Conservation (phyloP, 2,329 filamentous ascomycete genomes). For the Exophiala bonariae region DNA sequence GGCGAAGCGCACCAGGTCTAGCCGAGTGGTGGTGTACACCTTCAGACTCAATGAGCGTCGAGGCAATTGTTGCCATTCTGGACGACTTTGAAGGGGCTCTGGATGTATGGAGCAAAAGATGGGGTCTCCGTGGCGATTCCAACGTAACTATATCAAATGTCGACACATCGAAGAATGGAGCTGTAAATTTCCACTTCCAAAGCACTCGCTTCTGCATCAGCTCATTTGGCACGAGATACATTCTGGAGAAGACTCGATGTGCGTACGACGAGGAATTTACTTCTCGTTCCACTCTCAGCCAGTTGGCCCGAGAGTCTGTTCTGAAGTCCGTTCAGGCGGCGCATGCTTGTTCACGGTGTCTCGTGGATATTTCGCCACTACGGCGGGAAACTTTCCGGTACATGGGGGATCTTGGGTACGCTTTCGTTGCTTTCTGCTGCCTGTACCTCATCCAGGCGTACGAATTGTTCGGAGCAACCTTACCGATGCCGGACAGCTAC, state of each 20-base stretch:
- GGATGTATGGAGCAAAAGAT: slow-evolving; percentile 11
- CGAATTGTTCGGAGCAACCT: slow-evolving; percentile 2
- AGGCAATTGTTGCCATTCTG: slow-evolving; percentile 1
- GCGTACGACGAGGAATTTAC: slow-evolving; percentile 1
- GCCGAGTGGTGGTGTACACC: slow-evolving; percentile 16
- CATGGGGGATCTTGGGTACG: slow-evolving; percentile 9
- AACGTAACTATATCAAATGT: slow-evolving; percentile 9
- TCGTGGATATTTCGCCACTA: slow-evolving; percentile 7
- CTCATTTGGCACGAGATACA: slow-evolving; percentile 7
- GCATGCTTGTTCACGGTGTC: slow-evolving; percentile 7
- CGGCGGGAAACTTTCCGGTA: slow-evolving; percentile 7
- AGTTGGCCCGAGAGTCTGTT: slow-evolving; percentile 6
- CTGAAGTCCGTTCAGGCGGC: slow-evolving; percentile 12
- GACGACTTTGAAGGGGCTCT: slow-evolving; percentile 8
- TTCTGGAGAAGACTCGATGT: slow-evolving; percentile 3
- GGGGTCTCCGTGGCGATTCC: slow-evolving; percentile 11
- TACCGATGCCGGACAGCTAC: not conserved
- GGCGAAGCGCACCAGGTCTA: slow-evolving; percentile 6
- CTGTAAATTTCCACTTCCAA: slow-evolving; percentile 11
- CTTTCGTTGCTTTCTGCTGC: slow-evolving; percentile 11
- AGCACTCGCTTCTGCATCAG: slow-evolving; percentile 9
- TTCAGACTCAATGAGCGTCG: slow-evolving; percentile 1
- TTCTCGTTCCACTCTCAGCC: not conserved
- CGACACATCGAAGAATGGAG: slow-evolving; percentile 6
- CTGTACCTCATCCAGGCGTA: slow-evolving; percentile 10